Conservation (phyloP, 768 basidiomycete genomes). For the Podaxis mareebaensis region DNA sequence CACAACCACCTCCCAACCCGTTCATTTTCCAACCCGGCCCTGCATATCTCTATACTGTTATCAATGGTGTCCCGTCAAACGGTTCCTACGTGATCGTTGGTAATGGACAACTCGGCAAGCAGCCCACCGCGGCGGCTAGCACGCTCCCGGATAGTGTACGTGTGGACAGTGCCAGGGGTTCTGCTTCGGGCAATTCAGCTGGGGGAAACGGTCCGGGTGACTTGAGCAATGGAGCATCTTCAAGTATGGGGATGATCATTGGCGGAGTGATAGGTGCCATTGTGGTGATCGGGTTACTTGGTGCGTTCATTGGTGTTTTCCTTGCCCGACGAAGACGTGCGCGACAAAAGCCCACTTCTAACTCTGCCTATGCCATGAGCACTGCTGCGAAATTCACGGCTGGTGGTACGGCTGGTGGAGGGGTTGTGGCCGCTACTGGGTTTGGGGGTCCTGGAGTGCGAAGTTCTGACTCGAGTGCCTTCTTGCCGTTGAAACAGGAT, state of each 20-base stretch:
- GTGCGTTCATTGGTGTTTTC: conserved; percentile 17
- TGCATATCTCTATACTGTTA: conserved; percentile 75
- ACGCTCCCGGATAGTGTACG: conserved; percentile 53
- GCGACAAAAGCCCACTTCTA: not conserved
- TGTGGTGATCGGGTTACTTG: conserved; percentile 17
- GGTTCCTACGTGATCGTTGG: conserved; percentile 80
- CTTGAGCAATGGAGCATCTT: not conserved
- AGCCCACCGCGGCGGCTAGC: conserved; percentile 50
- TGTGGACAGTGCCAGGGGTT: conserved; percentile 42
- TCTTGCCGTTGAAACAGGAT: conserved; percentile 67
- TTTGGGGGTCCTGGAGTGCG: conserved; percentile 21
- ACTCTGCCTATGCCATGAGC: conserved; percentile 19
- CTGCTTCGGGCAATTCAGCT: not conserved
- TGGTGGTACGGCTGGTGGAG: conserved; percentile 25
- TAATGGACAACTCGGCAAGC: conserved; percentile 70
- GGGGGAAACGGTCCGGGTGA: not conserved
- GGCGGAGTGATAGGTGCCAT: conserved; percentile 19
- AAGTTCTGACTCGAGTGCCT: conserved; percentile 66
- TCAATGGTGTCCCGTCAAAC: conserved; percentile 83
- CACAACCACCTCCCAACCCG: conserved; percentile 82
- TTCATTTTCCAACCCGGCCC: conserved; percentile 91
- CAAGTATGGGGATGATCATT: conserved; percentile 11
- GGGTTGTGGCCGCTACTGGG: conserved; percentile 23
- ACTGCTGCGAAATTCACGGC: conserved; percentile 28
- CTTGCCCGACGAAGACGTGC: conserved; percentile 17